Evolutionary conservation across 495 filamentous ascomycete genomes (phyloP).

Genomic region (Aspergillus nanangensis): DNA sequence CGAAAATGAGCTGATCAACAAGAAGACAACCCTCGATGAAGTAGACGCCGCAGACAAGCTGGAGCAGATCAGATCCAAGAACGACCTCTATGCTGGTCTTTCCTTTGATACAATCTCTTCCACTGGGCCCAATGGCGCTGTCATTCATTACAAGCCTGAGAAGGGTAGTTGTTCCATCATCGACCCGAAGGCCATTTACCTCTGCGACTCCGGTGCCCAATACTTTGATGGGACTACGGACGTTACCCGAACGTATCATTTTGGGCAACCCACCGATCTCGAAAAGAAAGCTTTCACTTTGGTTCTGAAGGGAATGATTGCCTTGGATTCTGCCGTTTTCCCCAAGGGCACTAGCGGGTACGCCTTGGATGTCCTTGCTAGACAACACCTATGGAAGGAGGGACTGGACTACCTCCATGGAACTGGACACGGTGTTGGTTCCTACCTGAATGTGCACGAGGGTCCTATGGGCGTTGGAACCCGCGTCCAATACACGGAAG

Average conservation of each 20-base stretch:
- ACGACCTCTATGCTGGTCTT: constrained; percentile 81
- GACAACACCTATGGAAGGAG: constrained; percentile 88
- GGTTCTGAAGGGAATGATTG: constrained; percentile 94
- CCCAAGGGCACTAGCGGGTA: constrained; percentile 94
- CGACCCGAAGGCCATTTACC: constrained; percentile 83
- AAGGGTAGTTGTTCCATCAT: constrained; percentile 75
- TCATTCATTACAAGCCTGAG: constrained; percentile 97
- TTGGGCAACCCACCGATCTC: constrained; percentile 76
- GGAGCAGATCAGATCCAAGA: constrained; percentile 73
- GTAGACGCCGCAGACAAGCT: constrained; percentile 88
- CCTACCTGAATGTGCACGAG: constrained; percentile 93
- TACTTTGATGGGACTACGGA: constrained; percentile 96
- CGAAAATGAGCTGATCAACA: constrained; percentile 75
- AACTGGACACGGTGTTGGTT: constrained; percentile 95
- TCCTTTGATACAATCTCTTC: constrained; percentile 97
- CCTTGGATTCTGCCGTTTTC: constrained; percentile 80
- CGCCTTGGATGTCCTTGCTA: constrained; percentile 81
- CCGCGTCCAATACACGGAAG: constrained; percentile 85
- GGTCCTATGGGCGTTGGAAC: constrained; percentile 96
- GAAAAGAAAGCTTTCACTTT: constrained; percentile 92
- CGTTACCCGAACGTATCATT: constrained; percentile 90
- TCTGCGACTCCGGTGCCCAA: constrained; percentile 96
- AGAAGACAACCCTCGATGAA: constrained; percentile 76
- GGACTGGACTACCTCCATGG: constrained; percentile 96
- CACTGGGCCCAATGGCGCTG: constrained; percentile 88